Percentiles rank a stretch among this genome's conserved stretches.
Evolutionary conservation across 306 rosid species (phyloP).

Genomic region (Vigna mungo): DNA sequence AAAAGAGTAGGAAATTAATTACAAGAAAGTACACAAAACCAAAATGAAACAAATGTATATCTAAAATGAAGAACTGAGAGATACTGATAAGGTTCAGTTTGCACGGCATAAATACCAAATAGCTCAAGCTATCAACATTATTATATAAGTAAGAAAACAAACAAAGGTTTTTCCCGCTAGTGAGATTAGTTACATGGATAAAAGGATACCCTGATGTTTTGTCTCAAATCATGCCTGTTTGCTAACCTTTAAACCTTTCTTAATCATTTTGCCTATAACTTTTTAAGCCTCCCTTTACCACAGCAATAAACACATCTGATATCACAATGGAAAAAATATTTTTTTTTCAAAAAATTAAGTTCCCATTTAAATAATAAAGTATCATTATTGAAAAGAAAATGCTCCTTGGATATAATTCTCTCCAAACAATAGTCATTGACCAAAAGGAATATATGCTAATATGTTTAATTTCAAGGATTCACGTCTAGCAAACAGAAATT

Average conservation of each 20-base stretch:
- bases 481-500: slow-evolving; percentile 15
- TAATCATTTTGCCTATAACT: not conserved
- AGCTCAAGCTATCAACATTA: slow-evolving; percentile 29
- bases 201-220: not conserved
- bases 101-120: slow-evolving; percentile 15
- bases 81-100: slow-evolving; percentile 18
- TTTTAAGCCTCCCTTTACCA: not conserved
- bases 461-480: slow-evolving; percentile 31
- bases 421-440: slow-evolving; percentile 8
- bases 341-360: not conserved
- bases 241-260: not conserved
- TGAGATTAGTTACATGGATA: not conserved
- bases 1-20: slow-evolving; percentile 23
- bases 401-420: slow-evolving; percentile 24
- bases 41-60: slow-evolving; percentile 1
- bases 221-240: not conserved
- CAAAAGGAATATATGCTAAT: slow-evolving; percentile 31
- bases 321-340: slow-evolving; percentile 7
- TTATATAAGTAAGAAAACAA: not conserved
- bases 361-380: slow-evolving; percentile 19
- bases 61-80: slow-evolving; percentile 21
- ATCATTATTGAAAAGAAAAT: not conserved
- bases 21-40: slow-evolving; percentile 28
- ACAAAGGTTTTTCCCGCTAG: not conserved
- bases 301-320: slow-evolving; percentile 9